These are phyloP conservation scores for Penicillium sp. DNA, from an alignment of 2,329 filamentous ascomycete genomes.

Conservation along the genomic window DNA sequence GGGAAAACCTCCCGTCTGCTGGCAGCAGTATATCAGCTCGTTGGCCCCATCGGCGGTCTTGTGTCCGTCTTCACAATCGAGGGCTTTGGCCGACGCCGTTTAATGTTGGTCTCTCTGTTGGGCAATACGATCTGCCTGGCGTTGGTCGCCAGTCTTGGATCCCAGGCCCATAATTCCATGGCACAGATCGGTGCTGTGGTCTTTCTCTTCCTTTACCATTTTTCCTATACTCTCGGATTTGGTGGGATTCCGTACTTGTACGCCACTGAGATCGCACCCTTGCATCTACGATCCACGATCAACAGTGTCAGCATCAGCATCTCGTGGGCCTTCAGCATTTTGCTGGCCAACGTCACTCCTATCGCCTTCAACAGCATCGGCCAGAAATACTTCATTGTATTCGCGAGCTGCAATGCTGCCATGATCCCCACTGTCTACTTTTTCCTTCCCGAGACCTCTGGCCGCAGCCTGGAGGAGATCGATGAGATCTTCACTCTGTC, in stretches of 20 bases:
- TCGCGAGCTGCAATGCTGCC: conserved; percentile 16
- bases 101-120: conserved; percentile 19
- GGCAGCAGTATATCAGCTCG: conserved; percentile 14
- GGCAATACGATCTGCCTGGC: conserved; percentile 20
- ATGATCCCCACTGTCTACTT: conserved; percentile 21
- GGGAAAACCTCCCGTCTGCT: conserved; percentile 12
- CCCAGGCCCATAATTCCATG: conserved; percentile 10
- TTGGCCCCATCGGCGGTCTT: conserved; percentile 11
- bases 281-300: conserved; percentile 24
- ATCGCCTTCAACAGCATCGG: conserved; percentile 22
- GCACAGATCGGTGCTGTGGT: conserved; percentile 21
- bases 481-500: conserved; percentile 22
- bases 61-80: conserved; percentile 21
- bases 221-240: conserved; percentile 24
- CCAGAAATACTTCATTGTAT: conserved; percentile 22
- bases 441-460: conserved; percentile 22
- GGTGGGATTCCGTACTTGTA: conserved; percentile 26
- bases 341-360: conserved; percentile 22
- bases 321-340: conserved; percentile 20
- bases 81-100: conserved; percentile 17
- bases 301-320: conserved; percentile 26
- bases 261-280: conserved; percentile 20
- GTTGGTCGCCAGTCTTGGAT: conserved; percentile 20
- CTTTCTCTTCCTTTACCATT: conserved; percentile 25
- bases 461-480: conserved; percentile 24